A percentile compares a stretch with the other conserved stretches of the same genome.
Conservation (phyloP, 257 asterid genomes). For the Ajuga chamaepitys region DNA sequence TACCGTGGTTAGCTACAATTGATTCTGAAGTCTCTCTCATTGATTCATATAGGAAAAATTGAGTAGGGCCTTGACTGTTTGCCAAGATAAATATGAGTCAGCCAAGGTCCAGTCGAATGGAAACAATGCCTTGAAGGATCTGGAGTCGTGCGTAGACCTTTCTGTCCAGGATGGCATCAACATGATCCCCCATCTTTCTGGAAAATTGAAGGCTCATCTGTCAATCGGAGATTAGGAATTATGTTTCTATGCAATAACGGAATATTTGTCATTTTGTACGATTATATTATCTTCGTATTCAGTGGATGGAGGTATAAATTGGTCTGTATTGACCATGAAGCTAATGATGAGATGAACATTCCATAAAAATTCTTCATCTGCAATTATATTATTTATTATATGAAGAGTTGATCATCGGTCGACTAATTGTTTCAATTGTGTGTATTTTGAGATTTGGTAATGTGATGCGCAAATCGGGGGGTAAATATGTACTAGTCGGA, state of each 20-base stretch:
- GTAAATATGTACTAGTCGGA: no score
- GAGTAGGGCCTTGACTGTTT: constrained; percentile 65
- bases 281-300: not conserved
- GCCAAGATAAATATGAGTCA: constrained; percentile 82
- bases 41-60: constrained; percentile 50
- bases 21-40: not conserved
- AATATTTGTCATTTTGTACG: not conserved
- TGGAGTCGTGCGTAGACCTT: constrained; percentile 75
- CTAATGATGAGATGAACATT: not conserved
- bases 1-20: not conserved
- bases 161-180: constrained; percentile 58
- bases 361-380: not conserved
- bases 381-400: not conserved
- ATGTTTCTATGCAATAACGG: not conserved
- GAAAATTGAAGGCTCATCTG: constrained; percentile 47
- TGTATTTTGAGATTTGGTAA: no score
- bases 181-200: constrained; percentile 64
- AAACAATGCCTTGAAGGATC: constrained; percentile 28
- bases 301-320: constrained; percentile 8
- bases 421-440: not conserved
- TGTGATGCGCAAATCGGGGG: no score
- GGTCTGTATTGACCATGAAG: not conserved
- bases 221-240: constrained; percentile 27
- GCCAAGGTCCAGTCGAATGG: constrained; percentile 50
- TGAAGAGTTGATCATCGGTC: not conserved